Conservation (phyloP, 2,329 filamentous ascomycete genomes). For the Neocatenulostroma microsporum region DNA sequence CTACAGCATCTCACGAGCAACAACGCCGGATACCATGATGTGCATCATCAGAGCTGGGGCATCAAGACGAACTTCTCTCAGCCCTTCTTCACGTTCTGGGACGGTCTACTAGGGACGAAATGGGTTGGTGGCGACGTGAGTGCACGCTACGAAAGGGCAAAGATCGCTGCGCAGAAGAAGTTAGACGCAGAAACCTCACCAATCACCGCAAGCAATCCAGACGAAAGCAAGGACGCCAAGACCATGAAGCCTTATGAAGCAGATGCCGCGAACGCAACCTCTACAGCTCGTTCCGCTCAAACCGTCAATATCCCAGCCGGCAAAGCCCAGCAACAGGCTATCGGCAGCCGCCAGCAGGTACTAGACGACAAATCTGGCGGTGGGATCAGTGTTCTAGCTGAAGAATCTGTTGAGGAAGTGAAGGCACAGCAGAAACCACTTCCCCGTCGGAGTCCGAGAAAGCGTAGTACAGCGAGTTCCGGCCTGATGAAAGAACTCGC, state of each 20-base stretch:
- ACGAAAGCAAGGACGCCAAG: slow-evolving; percentile 11
- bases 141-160: slow-evolving; percentile 51
- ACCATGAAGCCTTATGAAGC: slow-evolving; percentile 16
- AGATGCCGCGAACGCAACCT: slow-evolving; percentile 15
- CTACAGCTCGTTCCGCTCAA: slow-evolving; percentile 16
- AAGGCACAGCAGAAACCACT: slow-evolving; percentile 19
- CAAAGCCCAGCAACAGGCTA: slow-evolving; percentile 34
- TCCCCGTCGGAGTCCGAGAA: slow-evolving; percentile 33
- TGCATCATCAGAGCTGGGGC: slow-evolving; percentile 98
- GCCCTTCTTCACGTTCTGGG: slow-evolving; percentile 95
- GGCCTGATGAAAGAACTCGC: slow-evolving; percentile 36
- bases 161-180: slow-evolving; percentile 50
- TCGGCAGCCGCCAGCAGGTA: slow-evolving; percentile 34
- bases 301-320: slow-evolving; percentile 23
- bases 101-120: slow-evolving; percentile 69
- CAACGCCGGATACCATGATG: slow-evolving; percentile 94
- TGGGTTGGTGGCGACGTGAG: slow-evolving; percentile 64
- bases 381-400: slow-evolving; percentile 30
- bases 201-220: slow-evolving; percentile 11
- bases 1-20: slow-evolving; percentile 87
- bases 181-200: slow-evolving; percentile 41
- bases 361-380: slow-evolving; percentile 32
- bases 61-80: slow-evolving; percentile 85
- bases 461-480: slow-evolving; percentile 31
- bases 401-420: slow-evolving; percentile 36